Base-by-base conservation (phyloP, 345 rosid species). In the sweet orange (Citrus sinensis) region DNA sequence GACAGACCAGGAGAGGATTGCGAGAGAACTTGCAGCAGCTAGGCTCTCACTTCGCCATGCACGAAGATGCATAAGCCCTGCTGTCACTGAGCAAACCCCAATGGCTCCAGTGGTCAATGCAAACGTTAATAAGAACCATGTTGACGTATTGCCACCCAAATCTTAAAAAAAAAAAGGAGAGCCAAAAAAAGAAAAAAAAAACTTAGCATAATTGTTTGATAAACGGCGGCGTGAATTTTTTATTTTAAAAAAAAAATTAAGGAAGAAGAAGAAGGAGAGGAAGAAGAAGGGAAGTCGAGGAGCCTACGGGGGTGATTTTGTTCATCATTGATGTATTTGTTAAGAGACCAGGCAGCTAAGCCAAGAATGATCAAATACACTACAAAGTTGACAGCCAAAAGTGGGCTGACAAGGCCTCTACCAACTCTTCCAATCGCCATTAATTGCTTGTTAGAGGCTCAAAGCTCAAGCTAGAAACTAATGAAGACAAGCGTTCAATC, bases 301-400 rank as follows among this genome's bases (percentile, higher is more conserved):
- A 34, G 42, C 69, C 19, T 75, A 78, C 85, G 85, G 5, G 78
- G 89, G 71, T 85, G 85, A 76, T 75, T 65, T n/a, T 81, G 80
- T 75, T 83, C 85, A 2, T 86, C 88, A 62, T 87, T 58, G 81
- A 83, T 81, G 82, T 77, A 80, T 64, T 85, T 78, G 66, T 81
- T 81, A 25, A 81, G 76, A 49, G 83, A 87, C 83, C 84, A 85
- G 69, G 78, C 61, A 49, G 85, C 77, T 17, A 85, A 76, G 20
- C 87, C 86, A 40, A 85, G 83, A 22, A 83, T 63, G 55, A 87
- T 61, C 10, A 81, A 69, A 71, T 51, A 13, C 76, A 81, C 76
- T 2, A 83, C 80, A 4, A 75, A 70, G 69, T 83, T 81, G 20
- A 80, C 86, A 10, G 79, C 82, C 61, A 81, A 81, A 37, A 85